Evolutionary conservation across 768 basidiomycete species (phyloP), one percentile per base, ranked within the genome.

Genomic region (Antrodiella citrinella): DNA sequence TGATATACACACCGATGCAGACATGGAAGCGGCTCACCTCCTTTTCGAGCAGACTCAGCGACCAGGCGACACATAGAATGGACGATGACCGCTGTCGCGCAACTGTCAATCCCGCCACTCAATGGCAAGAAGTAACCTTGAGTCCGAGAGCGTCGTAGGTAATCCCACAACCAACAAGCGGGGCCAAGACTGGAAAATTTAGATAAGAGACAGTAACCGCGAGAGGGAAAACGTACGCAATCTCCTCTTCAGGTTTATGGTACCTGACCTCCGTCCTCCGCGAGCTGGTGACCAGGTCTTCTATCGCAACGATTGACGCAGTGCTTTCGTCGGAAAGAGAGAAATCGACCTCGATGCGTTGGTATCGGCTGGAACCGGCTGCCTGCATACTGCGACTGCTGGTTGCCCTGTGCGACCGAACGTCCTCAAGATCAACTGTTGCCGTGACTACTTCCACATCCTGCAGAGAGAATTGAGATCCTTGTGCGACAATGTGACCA

Each of bases 111-210:
- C 13, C 96, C 96, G 7, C 96, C 95, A 50, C 91, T 93, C 12
- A 99, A 74, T 0, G 96, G 95, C 19, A 98, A 69, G 60, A 98
- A 98, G 69, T 94, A 98, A 2, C 96, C 96, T 56, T 92, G 89
- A 0, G 86, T 91, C 7, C 90, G 75, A 4, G 95, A 98, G 41
- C 96, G 82, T 30, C 96, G 78, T 24, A 99, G 80, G 62, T 98
- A 99, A 64, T 99, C 96, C 96, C 96, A 99, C n/a, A 99, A 74
- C 96, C 96, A 99, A 62, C 96, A 98, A 13, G 95, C 96, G 4
- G 96, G 96, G 3, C 96, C 96, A 2, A 98, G 72, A 2, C 95
- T 97, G 54, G 22, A 43, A 10, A 35, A n/a, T 26, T 9, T 15
- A 49, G 12, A 46, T 21, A n/a, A 49, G 21, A 41, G n/a, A n/a